Conservation (phyloP, 2,329 filamentous ascomycete species). For the Emydomyces testavorans region DNA sequence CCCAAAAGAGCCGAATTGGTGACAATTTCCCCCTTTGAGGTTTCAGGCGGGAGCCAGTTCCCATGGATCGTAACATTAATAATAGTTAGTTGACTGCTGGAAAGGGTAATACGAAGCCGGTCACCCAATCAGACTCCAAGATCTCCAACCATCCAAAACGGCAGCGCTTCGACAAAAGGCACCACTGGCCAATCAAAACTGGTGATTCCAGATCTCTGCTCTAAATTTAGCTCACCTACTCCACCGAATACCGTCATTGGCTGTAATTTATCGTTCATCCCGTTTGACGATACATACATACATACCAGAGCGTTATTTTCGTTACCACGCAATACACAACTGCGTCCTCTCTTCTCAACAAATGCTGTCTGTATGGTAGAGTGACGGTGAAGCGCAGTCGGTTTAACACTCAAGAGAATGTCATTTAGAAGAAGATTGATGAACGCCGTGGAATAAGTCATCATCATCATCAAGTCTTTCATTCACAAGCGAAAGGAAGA, state of each 20-base stretch:
- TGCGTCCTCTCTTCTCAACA: no score
- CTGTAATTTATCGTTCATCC: no score
- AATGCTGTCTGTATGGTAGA: no score
- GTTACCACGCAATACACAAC: no score
- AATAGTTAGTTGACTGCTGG: background rate
- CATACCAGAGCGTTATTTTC: no score
- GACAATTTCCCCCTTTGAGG: background rate
- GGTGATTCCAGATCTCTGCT: background rate
- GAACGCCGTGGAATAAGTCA: background rate
- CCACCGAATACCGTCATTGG: background rate
- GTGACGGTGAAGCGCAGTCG: no score
- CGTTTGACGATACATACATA: no score
- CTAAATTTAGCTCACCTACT: background rate
- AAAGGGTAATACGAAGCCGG: background rate
- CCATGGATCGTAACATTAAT: background rate
- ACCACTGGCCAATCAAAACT: background rate
- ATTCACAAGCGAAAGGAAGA: no score
- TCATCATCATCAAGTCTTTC: no score
- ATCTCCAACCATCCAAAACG: background rate
- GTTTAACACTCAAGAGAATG: no score
- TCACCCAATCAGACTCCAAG: background rate
- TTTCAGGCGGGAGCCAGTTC: background rate
- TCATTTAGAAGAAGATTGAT: background rate
- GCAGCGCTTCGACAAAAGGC: background rate
- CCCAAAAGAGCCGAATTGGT: no score